phyloP scores from a whole-genome alignment of 2,329 filamentous ascomycete genomes.

The Sclerotinia minor region DNA sequence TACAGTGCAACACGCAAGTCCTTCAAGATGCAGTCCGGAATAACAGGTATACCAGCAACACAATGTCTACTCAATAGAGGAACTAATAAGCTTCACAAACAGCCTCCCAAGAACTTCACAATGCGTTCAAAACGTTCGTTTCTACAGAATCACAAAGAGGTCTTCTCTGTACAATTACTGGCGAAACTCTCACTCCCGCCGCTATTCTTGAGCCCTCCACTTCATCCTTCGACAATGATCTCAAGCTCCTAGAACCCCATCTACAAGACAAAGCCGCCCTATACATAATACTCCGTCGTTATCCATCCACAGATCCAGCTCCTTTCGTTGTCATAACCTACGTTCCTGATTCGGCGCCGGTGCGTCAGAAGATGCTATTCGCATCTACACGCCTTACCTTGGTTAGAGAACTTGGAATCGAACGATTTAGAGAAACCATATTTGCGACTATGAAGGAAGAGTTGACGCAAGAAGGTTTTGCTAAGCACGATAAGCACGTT shows the following conservation, averaged over 20 bases:
- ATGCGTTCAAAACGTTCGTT: slow-evolving; percentile 70
- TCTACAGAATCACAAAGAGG: slow-evolving; percentile 63
- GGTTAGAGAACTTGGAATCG: slow-evolving; percentile 72
- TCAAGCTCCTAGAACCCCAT: slow-evolving; percentile 61
- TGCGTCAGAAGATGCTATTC: slow-evolving; percentile 85
- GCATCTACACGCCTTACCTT: slow-evolving; percentile 75
- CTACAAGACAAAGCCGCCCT: slow-evolving; percentile 66
- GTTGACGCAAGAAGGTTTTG: slow-evolving; percentile 68
- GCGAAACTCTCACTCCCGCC: slow-evolving; percentile 66
- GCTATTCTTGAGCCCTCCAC: slow-evolving; percentile 54
- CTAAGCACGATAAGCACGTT: slow-evolving; percentile 68
- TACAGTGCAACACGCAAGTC: slow-evolving; percentile 17
- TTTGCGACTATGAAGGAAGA: slow-evolving; percentile 71
- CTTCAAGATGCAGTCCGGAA: slow-evolving; percentile 72
- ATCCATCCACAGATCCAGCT: slow-evolving; percentile 51
- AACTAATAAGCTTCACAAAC: slow-evolving; percentile 24
- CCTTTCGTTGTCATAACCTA: slow-evolving; percentile 71
- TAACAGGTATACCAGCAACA: slow-evolving; percentile 56
- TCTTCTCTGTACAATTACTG: slow-evolving; percentile 68
- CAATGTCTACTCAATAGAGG: slow-evolving; percentile 12
- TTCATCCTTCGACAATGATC: slow-evolving; percentile 62
- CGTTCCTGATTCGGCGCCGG: slow-evolving; percentile 74
- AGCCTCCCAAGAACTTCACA: slow-evolving; percentile 77
- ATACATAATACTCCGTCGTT: slow-evolving; percentile 73
- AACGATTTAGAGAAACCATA: slow-evolving; percentile 75